These are phyloP conservation scores for Nothomitra cinnamomea DNA, from an alignment of 2,329 filamentous ascomycete genomes.

Conservation along the genomic window DNA sequence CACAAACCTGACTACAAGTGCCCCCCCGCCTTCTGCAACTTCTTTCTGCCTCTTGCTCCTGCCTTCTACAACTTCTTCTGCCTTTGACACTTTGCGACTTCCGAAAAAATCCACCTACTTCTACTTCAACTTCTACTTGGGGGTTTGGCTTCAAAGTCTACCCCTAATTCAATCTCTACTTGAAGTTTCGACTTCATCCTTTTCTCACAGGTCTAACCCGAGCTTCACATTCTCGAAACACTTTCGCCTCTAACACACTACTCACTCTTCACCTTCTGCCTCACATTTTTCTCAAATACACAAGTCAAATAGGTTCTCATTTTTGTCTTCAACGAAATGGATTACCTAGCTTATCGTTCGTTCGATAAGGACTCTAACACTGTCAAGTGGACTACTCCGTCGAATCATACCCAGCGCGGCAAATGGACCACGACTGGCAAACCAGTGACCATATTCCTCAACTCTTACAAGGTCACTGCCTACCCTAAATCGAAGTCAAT, in stretches of 20 bases:
- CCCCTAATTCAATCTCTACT: too few species aligned
- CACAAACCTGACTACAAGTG: neutral
- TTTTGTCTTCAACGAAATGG: neutral
- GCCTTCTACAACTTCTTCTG: neutral
- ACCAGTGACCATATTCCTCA: slow-evolving; percentile 34
- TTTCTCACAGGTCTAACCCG: too few species aligned
- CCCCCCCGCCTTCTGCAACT: neutral
- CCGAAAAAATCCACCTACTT: neutral
- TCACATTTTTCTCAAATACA: neutral
- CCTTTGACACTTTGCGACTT: neutral
- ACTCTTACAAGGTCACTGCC: slow-evolving; percentile 53
- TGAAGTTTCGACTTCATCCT: too few species aligned
- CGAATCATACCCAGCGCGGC: slow-evolving; percentile 20
- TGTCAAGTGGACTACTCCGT: slow-evolving; percentile 11
- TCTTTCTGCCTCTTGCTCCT: neutral
- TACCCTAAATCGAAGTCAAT: slow-evolving; percentile 42
- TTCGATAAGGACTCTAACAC: slow-evolving; percentile 4
- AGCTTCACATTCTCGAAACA: too few species aligned
- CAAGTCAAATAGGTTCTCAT: neutral
- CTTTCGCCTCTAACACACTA: too few species aligned
- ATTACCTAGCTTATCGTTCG: neutral
- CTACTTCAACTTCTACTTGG: neutral
- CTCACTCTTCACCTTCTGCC: neutral
- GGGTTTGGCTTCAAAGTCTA: too few species aligned
- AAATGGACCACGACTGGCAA: slow-evolving; percentile 21